A percentile compares a stretch with the other conserved stretches of the same genome.
Conservation (phyloP, 345 rosid species). For the Lepidium aucheri region DNA sequence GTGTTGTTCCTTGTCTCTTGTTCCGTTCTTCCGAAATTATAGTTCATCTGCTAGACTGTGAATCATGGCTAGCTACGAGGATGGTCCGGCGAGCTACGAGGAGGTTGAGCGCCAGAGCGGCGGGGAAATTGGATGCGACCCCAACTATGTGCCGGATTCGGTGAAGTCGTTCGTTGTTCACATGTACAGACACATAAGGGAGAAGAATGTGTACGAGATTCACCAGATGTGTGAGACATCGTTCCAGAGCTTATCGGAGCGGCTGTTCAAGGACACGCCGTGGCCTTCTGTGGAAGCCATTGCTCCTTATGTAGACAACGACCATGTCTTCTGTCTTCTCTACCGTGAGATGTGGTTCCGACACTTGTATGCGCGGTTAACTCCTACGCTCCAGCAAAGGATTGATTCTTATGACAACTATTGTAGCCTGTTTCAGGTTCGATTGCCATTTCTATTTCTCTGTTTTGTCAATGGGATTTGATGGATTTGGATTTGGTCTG, state of each 20-base stretch:
- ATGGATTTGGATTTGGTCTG: not conserved
- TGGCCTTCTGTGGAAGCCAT: slow-evolving; percentile 98
- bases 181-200: slow-evolving; percentile 94
- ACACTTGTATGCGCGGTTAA: slow-evolving; percentile 81
- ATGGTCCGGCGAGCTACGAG: slow-evolving; percentile 32
- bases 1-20: not conserved
- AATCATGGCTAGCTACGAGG: slow-evolving; percentile 57
- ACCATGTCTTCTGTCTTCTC: slow-evolving; percentile 86
- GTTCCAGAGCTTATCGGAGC: slow-evolving; percentile 79
- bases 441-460: not conserved
- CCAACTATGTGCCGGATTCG: slow-evolving; percentile 85
- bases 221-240: slow-evolving; percentile 99
- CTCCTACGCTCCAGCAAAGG: slow-evolving; percentile 89
- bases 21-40: not conserved
- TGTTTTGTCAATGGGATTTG: not conserved
- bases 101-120: slow-evolving; percentile 24
- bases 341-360: slow-evolving; percentile 99
- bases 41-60: not conserved
- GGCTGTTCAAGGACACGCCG: slow-evolving; percentile 86
- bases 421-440: slow-evolving; percentile 78
- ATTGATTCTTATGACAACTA: slow-evolving; percentile 97
- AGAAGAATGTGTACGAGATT: slow-evolving; percentile 97
- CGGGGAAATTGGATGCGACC: slow-evolving; percentile 62
- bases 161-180: slow-evolving; percentile 88
- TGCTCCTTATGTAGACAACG: slow-evolving; percentile 76